phyloP scores from a whole-genome alignment of 306 rosid genomes.

The Lagenaria siceraria region DNA sequence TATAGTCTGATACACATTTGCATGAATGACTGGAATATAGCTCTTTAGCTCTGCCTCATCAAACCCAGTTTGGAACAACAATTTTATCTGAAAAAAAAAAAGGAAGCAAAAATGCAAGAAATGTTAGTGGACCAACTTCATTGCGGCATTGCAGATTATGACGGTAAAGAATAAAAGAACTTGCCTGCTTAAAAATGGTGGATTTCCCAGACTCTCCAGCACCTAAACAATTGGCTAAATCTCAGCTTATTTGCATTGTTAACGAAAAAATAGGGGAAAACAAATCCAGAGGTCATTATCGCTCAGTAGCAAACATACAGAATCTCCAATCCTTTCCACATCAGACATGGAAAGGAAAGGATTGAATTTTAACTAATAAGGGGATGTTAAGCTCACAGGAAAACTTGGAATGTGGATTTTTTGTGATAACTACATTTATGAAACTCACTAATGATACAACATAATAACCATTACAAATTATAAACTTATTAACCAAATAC shows the following conservation, averaged over 20 bases:
- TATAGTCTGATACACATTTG: constrained; percentile 99
- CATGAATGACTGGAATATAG: constrained; percentile 87
- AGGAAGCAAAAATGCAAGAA: neutral
- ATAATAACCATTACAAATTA: neutral
- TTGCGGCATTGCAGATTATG: neutral
- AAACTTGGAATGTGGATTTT: neutral
- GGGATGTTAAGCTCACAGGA: neutral
- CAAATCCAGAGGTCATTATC: neutral
- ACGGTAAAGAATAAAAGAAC: constrained; percentile 12
- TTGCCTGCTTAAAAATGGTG: constrained; percentile 90
- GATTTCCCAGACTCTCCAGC: constrained; percentile 97
- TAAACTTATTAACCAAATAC: neutral
- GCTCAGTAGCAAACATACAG: neutral
- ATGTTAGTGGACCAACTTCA: neutral
- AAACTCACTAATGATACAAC: neutral
- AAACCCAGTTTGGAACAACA: constrained; percentile 93
- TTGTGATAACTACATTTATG: neutral
- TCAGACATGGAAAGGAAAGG: neutral
- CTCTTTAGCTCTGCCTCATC: constrained; percentile 91
- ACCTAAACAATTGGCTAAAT: constrained; percentile 31
- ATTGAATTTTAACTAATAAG: neutral
- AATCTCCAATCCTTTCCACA: neutral
- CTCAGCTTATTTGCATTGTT: neutral
- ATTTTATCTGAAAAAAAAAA: constrained; percentile 56
- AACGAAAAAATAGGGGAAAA: neutral